Evolutionary conservation across 2,329 filamentous ascomycete genomes (phyloP).

Genomic region (Chaetomiaceae sp.): DNA sequence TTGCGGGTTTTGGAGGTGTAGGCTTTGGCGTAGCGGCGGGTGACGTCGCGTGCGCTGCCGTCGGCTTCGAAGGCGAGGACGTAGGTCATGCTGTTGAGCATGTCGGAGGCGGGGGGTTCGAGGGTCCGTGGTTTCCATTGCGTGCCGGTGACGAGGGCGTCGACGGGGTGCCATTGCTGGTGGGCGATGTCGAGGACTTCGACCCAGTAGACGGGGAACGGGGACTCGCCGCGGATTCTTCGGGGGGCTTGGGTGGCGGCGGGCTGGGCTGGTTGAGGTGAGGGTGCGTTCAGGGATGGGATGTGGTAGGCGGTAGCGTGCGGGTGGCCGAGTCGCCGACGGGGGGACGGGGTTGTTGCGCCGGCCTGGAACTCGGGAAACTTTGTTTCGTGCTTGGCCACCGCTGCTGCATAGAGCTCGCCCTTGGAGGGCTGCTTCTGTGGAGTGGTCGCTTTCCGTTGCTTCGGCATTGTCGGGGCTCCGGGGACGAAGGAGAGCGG

Average conservation of each 20-base stretch:
- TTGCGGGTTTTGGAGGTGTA: constrained; percentile 88
- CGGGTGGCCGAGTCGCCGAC: constrained; percentile 50
- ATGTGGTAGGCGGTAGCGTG: constrained; percentile 51
- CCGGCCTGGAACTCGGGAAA: constrained; percentile 14
- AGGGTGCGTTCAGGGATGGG: constrained; percentile 36
- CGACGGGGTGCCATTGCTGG: constrained; percentile 88
- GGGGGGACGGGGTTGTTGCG: constrained; percentile 37
- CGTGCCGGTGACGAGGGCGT: constrained; percentile 75
- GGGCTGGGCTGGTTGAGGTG: constrained; percentile 31
- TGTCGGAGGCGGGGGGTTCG: constrained; percentile 77
- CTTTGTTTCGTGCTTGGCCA: constrained; percentile 38
- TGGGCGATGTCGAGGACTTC: constrained; percentile 82
- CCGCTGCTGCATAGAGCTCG: constrained; percentile 37
- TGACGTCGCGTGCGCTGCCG: constrained; percentile 76
- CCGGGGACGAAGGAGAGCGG: constrained; percentile 64
- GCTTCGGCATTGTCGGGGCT: constrained; percentile 46
- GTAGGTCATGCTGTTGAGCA: constrained; percentile 73
- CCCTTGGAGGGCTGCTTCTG: constrained; percentile 32
- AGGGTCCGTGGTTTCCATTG: constrained; percentile 71
- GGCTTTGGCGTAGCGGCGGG: constrained; percentile 77
- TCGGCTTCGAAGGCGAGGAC: constrained; percentile 82
- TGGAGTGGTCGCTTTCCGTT: constrained; percentile 31
- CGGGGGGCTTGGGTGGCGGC: constrained; percentile 34
- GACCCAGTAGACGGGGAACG: constrained; percentile 87
- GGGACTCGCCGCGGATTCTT: constrained; percentile 64